Base-by-base conservation (phyloP, 2,329 filamentous ascomycete genomes). In the Penicillium brevicompactum region DNA sequence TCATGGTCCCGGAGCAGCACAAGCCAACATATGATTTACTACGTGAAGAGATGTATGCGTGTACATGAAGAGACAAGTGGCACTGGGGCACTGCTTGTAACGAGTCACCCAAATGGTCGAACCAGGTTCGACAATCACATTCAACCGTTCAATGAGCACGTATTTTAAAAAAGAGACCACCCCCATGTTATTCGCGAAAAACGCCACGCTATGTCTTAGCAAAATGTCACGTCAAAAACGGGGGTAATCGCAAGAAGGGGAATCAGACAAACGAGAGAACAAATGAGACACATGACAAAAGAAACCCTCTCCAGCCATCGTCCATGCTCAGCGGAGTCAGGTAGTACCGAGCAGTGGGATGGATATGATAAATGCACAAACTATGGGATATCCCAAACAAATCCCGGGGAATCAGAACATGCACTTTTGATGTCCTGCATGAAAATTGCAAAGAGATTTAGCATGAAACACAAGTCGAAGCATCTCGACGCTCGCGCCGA, bases 241-340 rank as follows among this genome's bases (percentile, higher is more conserved):
- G 62, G 57, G 59, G 63, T 60, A 41, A 65, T 65, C 61, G 63
- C 60, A 47, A 60, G 55, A 57, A 59, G 59, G 44, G 51, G 51
- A 53, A 53, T 53, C 51, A 47, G 37, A 8, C 6, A 18, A 24
- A 22, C 5, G 31, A 47, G 22, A 34, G n/a, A 21, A 51, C 48
- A 45, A 46, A 44, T 54, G 34, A 45, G 21, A 31, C 32, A 38
- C 31, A 46, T 9, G 55, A 49, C 40, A 53, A 52, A 47, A 34
- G 37, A 48, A 21, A 52, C 18, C 43, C 43, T 27, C 44, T 40
- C 24, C 24, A 52, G 24, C 49, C 43, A 41, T 14, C 32, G 8
- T 41, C 24, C n/a, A 10, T 47, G 32, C 31, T 24, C 47, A 42
- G 46, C 46, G 40, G 34, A 40, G 41, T 38, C n/a, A 38, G 31